A percentile compares a stretch with the other conserved stretches of the same genome.
phyloP scores from a whole-genome alignment of 2,329 filamentous ascomycete species.

The Lachnellula arida region DNA sequence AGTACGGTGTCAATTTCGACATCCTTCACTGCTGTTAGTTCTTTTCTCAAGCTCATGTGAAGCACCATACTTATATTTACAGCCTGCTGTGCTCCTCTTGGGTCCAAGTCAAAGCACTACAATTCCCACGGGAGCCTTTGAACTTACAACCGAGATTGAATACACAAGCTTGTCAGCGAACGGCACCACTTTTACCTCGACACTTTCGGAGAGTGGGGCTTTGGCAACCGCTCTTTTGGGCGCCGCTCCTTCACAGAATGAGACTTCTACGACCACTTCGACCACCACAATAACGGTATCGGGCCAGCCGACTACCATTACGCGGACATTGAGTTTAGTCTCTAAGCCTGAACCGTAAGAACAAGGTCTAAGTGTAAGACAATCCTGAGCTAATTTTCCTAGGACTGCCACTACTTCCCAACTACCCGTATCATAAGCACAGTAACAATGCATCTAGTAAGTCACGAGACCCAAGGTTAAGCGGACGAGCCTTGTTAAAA shows the following conservation, averaged over 20 bases:
- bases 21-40: slow-evolving; percentile 16
- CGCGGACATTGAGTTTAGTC: slow-evolving; percentile 3
- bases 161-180: slow-evolving; percentile 11
- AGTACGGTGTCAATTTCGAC: slow-evolving; percentile 18
- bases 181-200: slow-evolving; percentile 8
- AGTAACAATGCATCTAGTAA: background rate
- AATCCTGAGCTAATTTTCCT: background rate
- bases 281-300: slow-evolving; percentile 3
- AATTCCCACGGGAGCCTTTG: slow-evolving; percentile 11
- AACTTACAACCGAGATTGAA: slow-evolving; percentile 13
- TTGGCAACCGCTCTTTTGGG: background rate
- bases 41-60: background rate
- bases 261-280: background rate
- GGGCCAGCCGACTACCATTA: background rate
- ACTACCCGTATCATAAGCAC: background rate
- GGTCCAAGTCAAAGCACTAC: slow-evolving; percentile 14
- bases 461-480: background rate
- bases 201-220: background rate
- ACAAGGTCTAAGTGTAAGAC: background rate
- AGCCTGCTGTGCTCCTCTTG: slow-evolving; percentile 17
- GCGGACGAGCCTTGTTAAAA: background rate
- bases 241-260: background rate
- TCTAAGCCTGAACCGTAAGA: background rate
- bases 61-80: background rate
- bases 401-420: background rate